Evolutionary conservation across 1,139 yeast genomes (phyloP).

Genomic region (Yamadazyma aaseri): DNA sequence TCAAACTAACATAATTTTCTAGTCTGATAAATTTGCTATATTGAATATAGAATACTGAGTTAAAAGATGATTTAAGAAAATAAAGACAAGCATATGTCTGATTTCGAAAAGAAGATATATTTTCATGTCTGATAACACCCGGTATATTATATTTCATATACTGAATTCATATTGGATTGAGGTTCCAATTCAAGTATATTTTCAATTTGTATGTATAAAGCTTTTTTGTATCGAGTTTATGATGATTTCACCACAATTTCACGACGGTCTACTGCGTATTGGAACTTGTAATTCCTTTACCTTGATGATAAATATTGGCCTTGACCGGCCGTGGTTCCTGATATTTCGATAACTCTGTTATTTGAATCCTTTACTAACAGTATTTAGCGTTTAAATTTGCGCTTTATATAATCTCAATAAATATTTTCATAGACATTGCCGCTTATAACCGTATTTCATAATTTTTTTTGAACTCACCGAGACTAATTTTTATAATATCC

Average conservation of each 20-base stretch:
- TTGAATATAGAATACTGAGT: conserved; percentile 13
- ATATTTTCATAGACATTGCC: too few relatives aligned
- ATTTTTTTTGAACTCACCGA: too few relatives aligned
- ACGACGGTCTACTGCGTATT: conserved; percentile 99
- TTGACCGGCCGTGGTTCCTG: conserved; percentile 99
- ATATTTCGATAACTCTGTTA: conserved; percentile 9
- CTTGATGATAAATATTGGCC: conserved; percentile 92
- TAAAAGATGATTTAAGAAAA: conserved; percentile 69
- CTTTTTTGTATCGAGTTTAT: conserved; percentile 54
- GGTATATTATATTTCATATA: conserved; percentile 16
- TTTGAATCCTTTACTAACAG: not conserved
- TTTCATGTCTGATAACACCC: conserved; percentile 62
- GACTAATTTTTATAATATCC: too few relatives aligned
- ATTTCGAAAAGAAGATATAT: conserved; percentile 59
- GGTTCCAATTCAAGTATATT: too few relatives aligned
- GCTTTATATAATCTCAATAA: too few relatives aligned
- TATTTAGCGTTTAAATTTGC: too few relatives aligned
- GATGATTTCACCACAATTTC: conserved; percentile 89
- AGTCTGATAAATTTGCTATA: conserved; percentile 17
- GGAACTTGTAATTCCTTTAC: conserved; percentile 70
- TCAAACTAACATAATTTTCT: conserved; percentile 18
- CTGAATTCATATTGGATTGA: conserved; percentile 10
- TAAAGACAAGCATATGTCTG: conserved; percentile 99
- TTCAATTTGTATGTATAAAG: not conserved
- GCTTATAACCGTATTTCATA: too few relatives aligned